Base-by-base conservation (phyloP, 129 eudicot genomes). In the Dittrichia graveolens region DNA sequence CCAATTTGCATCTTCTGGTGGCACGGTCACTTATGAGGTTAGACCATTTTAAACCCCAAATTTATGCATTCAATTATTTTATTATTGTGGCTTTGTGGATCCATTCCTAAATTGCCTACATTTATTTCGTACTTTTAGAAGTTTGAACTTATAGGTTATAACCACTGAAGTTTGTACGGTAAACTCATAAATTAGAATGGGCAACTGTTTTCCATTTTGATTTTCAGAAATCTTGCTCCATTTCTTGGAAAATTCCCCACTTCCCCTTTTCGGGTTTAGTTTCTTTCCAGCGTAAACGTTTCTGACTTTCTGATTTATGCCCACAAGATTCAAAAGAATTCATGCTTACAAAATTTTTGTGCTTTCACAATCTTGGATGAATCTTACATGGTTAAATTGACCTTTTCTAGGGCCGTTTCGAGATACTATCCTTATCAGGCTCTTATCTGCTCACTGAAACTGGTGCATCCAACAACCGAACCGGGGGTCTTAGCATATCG, bases 401-500 rank as follows among this genome's bases (percentile, higher is more conserved):
- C 43, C 55, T 85, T 0, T 52, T 69, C 43, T 65, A 92, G 98
- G 98, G 98, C 24, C 90, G 84, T 69, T 92, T 92, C 61, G 86
- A 92, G 85, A 89, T 92, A 77, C 78, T 92, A 39, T 89, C 91
- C 76, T 74, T 93, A 72, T 89, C 98, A 5, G 98, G 98, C 47
- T 93, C 98, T 49, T 87, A 86, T 81, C 78, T 93, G 86, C 77
- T 93, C 54, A 74, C 90, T 47, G 98, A 90, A 56, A 78, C 69
- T n/a, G 95, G 92, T 39, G 83, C 95, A 19, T 78, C 86, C 11
- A 85, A 81, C 65, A 66, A 88, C 44, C 85, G 95, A 39, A 89
- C 96, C 15, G 96, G 96, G 19, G 96, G 98, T 61, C 64, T 93
- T 44, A 93, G 96, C 71, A 85, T 93, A 40, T 93, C 96, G 3